phyloP scores from a whole-genome alignment of 352 stramenopile genomes.

The Phytophthora pisi region DNA sequence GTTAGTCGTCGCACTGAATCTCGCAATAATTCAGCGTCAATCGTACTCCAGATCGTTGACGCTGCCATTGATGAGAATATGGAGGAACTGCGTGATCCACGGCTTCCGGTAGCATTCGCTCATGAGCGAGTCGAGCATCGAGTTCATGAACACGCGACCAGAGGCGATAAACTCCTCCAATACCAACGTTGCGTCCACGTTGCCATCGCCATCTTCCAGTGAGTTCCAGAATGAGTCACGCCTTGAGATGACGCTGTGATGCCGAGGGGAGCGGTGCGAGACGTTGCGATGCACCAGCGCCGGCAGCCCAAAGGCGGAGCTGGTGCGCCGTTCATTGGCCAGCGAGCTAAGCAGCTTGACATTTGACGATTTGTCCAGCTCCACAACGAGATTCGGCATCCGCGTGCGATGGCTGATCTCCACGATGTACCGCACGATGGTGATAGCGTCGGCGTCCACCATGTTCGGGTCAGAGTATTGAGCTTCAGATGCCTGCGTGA shows the following conservation, averaged over 20 bases:
- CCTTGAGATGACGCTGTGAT: slow-evolving; percentile 34
- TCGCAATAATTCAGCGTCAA: neutral
- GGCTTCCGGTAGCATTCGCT: slow-evolving; percentile 83
- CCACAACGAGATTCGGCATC: slow-evolving; percentile 78
- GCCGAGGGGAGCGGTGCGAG: slow-evolving; percentile 54
- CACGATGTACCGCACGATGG: slow-evolving; percentile 80
- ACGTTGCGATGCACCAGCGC: slow-evolving; percentile 45
- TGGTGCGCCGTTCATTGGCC: slow-evolving; percentile 54
- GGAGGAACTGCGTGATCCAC: slow-evolving; percentile 75
- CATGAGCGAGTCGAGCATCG: slow-evolving; percentile 72
- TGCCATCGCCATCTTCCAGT: slow-evolving; percentile 42
- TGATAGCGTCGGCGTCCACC: slow-evolving; percentile 84
- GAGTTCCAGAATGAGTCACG: slow-evolving; percentile 51
- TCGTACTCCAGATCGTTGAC: slow-evolving; percentile 57
- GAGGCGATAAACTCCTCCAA: slow-evolving; percentile 79
- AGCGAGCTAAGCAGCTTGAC: slow-evolving; percentile 79
- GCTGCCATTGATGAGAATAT: slow-evolving; percentile 66
- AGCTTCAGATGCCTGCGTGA: slow-evolving; percentile 53
- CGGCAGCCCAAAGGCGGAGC: slow-evolving; percentile 46
- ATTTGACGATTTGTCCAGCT: slow-evolving; percentile 76
- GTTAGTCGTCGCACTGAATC: slow-evolving; percentile 8
- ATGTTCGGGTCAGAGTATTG: slow-evolving; percentile 81
- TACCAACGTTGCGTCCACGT: slow-evolving; percentile 49
- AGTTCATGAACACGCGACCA: slow-evolving; percentile 77
- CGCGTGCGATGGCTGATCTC: slow-evolving; percentile 71